Conservation (phyloP, 1,284 basidiomycete genomes). For the Sanghuangporus sanghuang region DNA sequence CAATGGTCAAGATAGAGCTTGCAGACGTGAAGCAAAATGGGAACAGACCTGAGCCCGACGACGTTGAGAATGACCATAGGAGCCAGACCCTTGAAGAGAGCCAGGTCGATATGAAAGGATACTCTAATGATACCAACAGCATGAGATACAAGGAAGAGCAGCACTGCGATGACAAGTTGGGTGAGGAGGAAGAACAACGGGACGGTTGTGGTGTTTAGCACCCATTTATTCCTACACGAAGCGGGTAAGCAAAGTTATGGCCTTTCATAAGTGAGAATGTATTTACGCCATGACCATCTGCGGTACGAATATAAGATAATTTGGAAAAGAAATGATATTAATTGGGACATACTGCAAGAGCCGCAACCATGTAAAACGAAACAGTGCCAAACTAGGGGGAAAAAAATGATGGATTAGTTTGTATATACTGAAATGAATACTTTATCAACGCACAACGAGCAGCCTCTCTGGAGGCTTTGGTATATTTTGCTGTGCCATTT, state of each 20-base stretch:
- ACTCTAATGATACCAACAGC: slow-evolving; percentile 56
- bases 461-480: slow-evolving; percentile 19
- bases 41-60: slow-evolving; percentile 66
- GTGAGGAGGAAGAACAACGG: slow-evolving; percentile 85
- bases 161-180: slow-evolving; percentile 74
- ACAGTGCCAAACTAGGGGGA: slow-evolving; percentile 54
- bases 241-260: not conserved
- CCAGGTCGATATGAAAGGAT: slow-evolving; percentile 52
- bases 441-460: slow-evolving; percentile 22
- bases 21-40: not conserved
- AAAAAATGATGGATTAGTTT: not conserved
- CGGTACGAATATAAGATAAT: slow-evolving; percentile 16
- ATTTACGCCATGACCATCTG: slow-evolving; percentile 80
- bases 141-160: slow-evolving; percentile 66
- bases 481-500: slow-evolving; percentile 19
- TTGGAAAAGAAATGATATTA: not conserved
- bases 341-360: slow-evolving; percentile 59
- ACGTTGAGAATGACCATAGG: slow-evolving; percentile 74
- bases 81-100: slow-evolving; percentile 63
- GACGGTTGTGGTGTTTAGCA: slow-evolving; percentile 57
- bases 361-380: slow-evolving; percentile 76
- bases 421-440: not conserved
- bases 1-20: not conserved
- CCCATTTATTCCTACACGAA: slow-evolving; percentile 70
- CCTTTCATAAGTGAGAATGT: slow-evolving; percentile 11